These are phyloP conservation scores for Nakaseomyces delphensis DNA, from an alignment of 1,139 yeast species.

Conservation along the genomic window DNA sequence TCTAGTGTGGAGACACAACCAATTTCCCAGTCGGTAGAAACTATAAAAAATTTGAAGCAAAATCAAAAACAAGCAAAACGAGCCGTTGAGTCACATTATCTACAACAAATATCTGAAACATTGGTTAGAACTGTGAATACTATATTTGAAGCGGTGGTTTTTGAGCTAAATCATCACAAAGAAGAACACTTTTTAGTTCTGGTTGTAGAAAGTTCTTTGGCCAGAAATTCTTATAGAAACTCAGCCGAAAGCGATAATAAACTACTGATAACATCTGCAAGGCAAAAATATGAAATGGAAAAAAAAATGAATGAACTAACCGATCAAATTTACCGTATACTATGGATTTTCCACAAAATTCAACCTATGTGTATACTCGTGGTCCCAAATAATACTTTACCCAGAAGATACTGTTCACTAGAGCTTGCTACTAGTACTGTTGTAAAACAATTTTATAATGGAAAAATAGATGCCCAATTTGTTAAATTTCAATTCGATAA, in stretches of 20 bases:
- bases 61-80: slow-evolving; percentile 12
- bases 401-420: slow-evolving; percentile 45
- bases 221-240: slow-evolving; percentile 25
- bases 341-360: slow-evolving; percentile 57
- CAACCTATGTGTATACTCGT: slow-evolving; percentile 76
- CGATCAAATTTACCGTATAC: slow-evolving; percentile 59
- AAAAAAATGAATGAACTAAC: slow-evolving; percentile 50
- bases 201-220: slow-evolving; percentile 76
- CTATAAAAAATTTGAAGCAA: not conserved
- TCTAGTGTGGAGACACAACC: not conserved
- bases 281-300: slow-evolving; percentile 19
- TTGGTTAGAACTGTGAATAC: slow-evolving; percentile 74
- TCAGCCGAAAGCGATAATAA: not conserved
- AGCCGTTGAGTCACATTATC: slow-evolving; percentile 47
- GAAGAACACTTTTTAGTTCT: slow-evolving; percentile 79
- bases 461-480: slow-evolving; percentile 64
- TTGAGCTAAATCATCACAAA: slow-evolving; percentile 72
- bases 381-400: slow-evolving; percentile 73
- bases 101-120: slow-evolving; percentile 64
- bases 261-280: slow-evolving; percentile 9
- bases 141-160: slow-evolving; percentile 84
- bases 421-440: slow-evolving; percentile 94
- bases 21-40: not conserved
- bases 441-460: slow-evolving; percentile 70
- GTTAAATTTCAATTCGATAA: slow-evolving; percentile 53